A percentile compares a stretch with the other conserved stretches of the same genome.
Conservation (phyloP, 176 grass and related monocot species). For the Eremochloa ophiuroides region DNA sequence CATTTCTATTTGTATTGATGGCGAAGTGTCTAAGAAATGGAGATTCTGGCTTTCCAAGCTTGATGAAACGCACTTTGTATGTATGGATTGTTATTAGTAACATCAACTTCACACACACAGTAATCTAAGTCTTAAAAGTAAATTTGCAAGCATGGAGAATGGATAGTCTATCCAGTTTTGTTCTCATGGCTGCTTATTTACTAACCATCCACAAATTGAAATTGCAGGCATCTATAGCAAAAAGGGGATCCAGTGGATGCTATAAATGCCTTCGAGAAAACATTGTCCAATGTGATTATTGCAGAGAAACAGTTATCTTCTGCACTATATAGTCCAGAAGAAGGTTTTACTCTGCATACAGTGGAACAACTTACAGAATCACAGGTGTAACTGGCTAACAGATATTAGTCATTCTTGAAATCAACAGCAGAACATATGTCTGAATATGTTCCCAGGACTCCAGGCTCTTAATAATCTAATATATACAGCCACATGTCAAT, state of each 20-base stretch:
- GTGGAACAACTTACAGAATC: no score
- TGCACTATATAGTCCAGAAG: conserved; percentile 3
- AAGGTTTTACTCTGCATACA: no score
- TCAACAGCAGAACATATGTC: neutral
- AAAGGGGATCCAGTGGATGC: conserved; percentile 58
- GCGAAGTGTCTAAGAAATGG: conserved; percentile 44
- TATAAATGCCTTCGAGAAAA: conserved; percentile 30
- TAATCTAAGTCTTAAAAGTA: neutral
- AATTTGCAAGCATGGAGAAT: neutral
- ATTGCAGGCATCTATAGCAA: conserved; percentile 61
- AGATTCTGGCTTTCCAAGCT: conserved; percentile 44
- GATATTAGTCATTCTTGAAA: neutral
- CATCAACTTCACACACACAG: neutral
- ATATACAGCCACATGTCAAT: neutral
- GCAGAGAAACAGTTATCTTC: conserved; percentile 25
- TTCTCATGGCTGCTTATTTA: neutral
- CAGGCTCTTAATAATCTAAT: neutral
- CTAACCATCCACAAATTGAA: conserved; percentile 7
- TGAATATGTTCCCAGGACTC: neutral
- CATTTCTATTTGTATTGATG: conserved; percentile 66
- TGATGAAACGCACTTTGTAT: conserved; percentile 44
- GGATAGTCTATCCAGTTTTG: neutral
- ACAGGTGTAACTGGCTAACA: no score
- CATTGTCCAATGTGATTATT: conserved; percentile 9
- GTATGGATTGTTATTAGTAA: neutral